Conservation (phyloP, 2,329 filamentous ascomycete genomes). For the Aspergillus pseudotamarii region DNA sequence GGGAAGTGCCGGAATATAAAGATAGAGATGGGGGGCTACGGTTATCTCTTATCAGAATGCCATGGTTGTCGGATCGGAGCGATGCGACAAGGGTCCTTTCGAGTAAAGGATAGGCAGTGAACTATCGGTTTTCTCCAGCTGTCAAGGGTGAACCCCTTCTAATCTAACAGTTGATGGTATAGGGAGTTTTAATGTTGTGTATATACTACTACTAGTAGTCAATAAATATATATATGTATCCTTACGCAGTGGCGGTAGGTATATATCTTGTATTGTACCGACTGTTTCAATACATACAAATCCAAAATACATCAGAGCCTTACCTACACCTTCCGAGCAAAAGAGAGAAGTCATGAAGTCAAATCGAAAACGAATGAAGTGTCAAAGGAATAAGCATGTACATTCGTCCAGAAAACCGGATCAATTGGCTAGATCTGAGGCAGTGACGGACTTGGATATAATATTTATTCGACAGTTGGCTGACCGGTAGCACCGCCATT, state of each 20-base stretch:
- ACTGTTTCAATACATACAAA: not conserved
- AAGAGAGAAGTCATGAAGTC: not conserved
- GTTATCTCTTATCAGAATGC: slow-evolving; percentile 5
- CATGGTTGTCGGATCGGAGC: not conserved
- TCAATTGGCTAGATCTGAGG: not conserved
- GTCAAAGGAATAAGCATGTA: too few relatives aligned
- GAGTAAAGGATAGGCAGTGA: not conserved
- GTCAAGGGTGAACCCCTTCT: not conserved
- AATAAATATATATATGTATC: too few relatives aligned
- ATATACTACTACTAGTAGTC: too few relatives aligned
- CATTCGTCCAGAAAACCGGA: not conserved
- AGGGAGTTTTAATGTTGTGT: too few relatives aligned
- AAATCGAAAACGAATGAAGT: not conserved
- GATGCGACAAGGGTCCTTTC: not conserved
- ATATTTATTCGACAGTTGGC: not conserved
- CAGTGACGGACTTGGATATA: not conserved
- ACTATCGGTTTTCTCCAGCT: not conserved
- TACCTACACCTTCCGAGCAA: not conserved
- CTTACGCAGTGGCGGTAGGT: not conserved
- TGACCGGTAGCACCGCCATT: not conserved
- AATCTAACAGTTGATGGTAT: not conserved
- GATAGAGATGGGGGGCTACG: not conserved
- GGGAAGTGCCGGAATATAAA: not conserved
- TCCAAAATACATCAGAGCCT: not conserved
- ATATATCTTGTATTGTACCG: not conserved